Conservation (phyloP, 371 early-diverging fungal species). For the Parasitella parasitica region DNA sequence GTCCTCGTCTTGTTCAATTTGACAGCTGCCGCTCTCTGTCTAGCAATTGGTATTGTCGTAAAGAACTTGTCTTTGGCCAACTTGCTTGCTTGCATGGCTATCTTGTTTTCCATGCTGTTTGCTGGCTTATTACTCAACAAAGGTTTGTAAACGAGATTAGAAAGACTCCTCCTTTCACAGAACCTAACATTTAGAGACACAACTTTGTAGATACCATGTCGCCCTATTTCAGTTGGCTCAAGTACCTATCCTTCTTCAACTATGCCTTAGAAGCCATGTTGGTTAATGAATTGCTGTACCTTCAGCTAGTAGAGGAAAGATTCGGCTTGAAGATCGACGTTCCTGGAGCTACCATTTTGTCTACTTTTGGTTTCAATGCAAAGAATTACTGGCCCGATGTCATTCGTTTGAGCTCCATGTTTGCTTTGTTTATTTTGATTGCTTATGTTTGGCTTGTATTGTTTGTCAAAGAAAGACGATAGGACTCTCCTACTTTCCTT, state of each 20-base stretch:
- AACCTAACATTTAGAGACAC: too few species aligned
- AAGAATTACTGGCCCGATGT: constrained; percentile 86
- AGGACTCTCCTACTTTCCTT: constrained; percentile 5
- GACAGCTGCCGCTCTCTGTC: constrained; percentile 78
- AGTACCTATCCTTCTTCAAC: constrained; percentile 84
- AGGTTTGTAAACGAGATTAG: neutral
- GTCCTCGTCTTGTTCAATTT: constrained; percentile 84
- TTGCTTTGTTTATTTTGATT: constrained; percentile 62
- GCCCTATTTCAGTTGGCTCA: constrained; percentile 71
- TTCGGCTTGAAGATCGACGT: constrained; percentile 84
- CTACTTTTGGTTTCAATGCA: constrained; percentile 89
- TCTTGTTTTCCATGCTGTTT: constrained; percentile 90
- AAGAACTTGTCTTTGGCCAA: constrained; percentile 79
- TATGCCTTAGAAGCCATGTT: constrained; percentile 87
- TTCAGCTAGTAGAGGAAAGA: constrained; percentile 78
- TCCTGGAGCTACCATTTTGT: constrained; percentile 82
- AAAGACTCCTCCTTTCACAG: too few species aligned
- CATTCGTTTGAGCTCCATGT: constrained; percentile 58
- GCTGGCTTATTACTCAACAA: constrained; percentile 89
- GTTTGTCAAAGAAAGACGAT: constrained; percentile 82
- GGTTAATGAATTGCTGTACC: constrained; percentile 81
- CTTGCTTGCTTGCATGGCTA: constrained; percentile 73
- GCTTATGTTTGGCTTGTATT: constrained; percentile 82
- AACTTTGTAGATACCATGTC: constrained; percentile 66
- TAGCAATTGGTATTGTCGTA: constrained; percentile 75